A percentile compares a stretch with the other conserved stretches of the same genome.
Evolutionary conservation across 768 basidiomycete species (phyloP).

Genomic region (Tricholoma bakamatsutake): DNA sequence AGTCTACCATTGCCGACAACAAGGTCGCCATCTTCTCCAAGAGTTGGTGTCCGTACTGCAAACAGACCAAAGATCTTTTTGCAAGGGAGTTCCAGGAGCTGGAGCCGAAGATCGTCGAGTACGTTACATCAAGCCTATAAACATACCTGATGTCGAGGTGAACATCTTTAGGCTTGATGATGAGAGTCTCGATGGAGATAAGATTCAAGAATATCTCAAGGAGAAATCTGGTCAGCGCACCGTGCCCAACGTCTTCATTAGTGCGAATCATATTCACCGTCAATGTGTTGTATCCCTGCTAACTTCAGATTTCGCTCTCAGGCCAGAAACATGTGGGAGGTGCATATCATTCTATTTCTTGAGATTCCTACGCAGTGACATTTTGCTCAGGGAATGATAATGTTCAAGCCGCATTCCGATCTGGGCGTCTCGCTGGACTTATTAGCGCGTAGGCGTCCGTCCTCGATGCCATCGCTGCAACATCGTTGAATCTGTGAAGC

Average conservation of each 20-base stretch:
- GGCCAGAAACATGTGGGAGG: constrained; percentile 53
- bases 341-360: constrained; percentile 14
- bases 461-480: not conserved
- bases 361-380: not conserved
- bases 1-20: constrained; percentile 44
- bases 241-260: constrained; percentile 76
- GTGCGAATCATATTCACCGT: constrained; percentile 30
- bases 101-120: constrained; percentile 42
- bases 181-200: constrained; percentile 46
- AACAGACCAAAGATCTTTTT: constrained; percentile 42
- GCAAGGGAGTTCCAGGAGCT: constrained; percentile 30
- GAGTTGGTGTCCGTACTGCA: constrained; percentile 49
- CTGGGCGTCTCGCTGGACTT: constrained; percentile 23
- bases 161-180: constrained; percentile 41
- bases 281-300: not conserved
- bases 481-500: not conserved
- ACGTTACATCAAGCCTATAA: constrained; percentile 11
- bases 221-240: constrained; percentile 63
- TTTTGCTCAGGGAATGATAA: constrained; percentile 32
- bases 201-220: constrained; percentile 60
- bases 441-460: constrained; percentile 23
- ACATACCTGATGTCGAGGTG: not conserved
- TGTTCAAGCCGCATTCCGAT: constrained; percentile 23
- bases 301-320: constrained; percentile 12
- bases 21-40: constrained; percentile 60